Conservation (phyloP, 1,284 basidiomycete species). For the Peniophora sp. region DNA sequence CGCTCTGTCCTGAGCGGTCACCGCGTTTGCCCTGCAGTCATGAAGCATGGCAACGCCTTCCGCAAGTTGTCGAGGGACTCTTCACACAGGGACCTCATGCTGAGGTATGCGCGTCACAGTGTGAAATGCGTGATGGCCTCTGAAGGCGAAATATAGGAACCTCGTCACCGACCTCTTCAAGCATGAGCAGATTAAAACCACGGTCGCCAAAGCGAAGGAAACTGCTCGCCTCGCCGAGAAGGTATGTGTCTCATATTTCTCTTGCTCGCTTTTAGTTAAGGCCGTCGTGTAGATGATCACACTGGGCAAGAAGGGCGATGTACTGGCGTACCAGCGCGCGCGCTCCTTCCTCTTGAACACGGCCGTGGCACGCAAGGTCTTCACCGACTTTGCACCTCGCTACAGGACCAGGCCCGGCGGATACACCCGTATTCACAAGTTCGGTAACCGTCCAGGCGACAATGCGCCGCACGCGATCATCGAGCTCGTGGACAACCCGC, state of each 20-base stretch:
- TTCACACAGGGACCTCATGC: slow-evolving; percentile 81
- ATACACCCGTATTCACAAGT: slow-evolving; percentile 92
- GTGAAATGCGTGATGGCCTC: no score
- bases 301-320: slow-evolving; percentile 75
- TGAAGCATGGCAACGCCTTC: slow-evolving; percentile 91
- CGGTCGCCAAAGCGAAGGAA: slow-evolving; percentile 92
- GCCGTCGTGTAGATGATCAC: slow-evolving; percentile 68
- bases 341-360: slow-evolving; percentile 71
- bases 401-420: slow-evolving; percentile 85
- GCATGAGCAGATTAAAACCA: slow-evolving; percentile 96
- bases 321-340: slow-evolving; percentile 57
- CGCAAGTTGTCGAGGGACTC: slow-evolving; percentile 83
- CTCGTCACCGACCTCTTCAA: slow-evolving; percentile 91
- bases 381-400: slow-evolving; percentile 72
- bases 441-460: slow-evolving; percentile 85
- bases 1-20: not conserved
- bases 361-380: slow-evolving; percentile 71
- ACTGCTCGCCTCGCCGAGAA: slow-evolving; percentile 90
- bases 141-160: slow-evolving; percentile 48
- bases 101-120: slow-evolving; percentile 46
- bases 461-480: slow-evolving; percentile 91
- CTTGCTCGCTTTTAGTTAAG: not conserved
- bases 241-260: slow-evolving; percentile 32
- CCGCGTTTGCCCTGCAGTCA: slow-evolving; percentile 23
- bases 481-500: slow-evolving; percentile 90